These are phyloP conservation scores for Kwoniella sp. DNA, from an alignment of 768 basidiomycete species.

Conservation along the genomic window DNA sequence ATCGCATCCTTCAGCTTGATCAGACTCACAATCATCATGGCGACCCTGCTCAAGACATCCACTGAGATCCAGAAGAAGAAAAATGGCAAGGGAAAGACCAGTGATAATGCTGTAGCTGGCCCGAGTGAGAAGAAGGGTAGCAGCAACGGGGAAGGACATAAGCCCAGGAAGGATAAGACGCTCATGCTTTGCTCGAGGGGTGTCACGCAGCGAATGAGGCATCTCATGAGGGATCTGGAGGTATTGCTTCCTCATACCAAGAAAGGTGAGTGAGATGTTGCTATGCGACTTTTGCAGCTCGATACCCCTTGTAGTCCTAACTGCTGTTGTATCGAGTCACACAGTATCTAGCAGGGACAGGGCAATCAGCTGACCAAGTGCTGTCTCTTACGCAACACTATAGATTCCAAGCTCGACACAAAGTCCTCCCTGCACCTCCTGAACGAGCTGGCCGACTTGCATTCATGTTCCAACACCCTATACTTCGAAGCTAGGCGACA, in stretches of 20 bases:
- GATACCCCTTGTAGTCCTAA: too few species aligned
- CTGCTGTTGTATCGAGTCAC: too few species aligned
- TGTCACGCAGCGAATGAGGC: slow-evolving; percentile 92
- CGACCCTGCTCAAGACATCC: slow-evolving; percentile 35
- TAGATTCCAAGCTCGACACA: slow-evolving; percentile 96
- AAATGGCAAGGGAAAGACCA: slow-evolving; percentile 27
- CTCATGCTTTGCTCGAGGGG: slow-evolving; percentile 89
- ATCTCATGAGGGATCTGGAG: slow-evolving; percentile 93
- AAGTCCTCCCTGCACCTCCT: slow-evolving; percentile 89
- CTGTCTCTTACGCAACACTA: too few species aligned
- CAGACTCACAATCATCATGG: slow-evolving; percentile 29
- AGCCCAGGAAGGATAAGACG: slow-evolving; percentile 93
- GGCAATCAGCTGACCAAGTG: too few species aligned
- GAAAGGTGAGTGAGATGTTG: slow-evolving; percentile 68
- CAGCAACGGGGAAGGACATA: slow-evolving; percentile 35
- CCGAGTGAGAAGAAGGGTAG: slow-evolving; percentile 12
- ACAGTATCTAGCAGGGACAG: too few species aligned
- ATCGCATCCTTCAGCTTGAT: too few species aligned
- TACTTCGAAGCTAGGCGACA: slow-evolving; percentile 97
- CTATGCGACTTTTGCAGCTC: too few species aligned
- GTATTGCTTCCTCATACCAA: slow-evolving; percentile 88
- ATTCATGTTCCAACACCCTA: slow-evolving; percentile 95
- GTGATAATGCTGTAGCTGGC: slow-evolving; percentile 19
- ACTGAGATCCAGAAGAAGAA: slow-evolving; percentile 37
- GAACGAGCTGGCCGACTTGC: slow-evolving; percentile 93